Base-by-base conservation (phyloP, 2,329 filamentous ascomycete species). In the Colletotrichum tamarilloi region DNA sequence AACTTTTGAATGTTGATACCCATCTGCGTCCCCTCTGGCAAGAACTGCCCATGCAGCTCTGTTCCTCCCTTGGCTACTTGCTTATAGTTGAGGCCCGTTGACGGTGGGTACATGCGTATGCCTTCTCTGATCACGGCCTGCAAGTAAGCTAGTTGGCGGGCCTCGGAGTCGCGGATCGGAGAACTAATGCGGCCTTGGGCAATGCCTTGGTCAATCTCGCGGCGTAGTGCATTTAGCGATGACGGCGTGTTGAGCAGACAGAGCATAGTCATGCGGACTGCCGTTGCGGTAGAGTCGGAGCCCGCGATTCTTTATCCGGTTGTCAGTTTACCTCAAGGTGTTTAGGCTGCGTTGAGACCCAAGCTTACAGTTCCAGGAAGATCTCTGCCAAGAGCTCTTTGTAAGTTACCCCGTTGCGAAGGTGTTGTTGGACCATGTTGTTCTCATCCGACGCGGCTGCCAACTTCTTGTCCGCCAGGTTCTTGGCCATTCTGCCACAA, bases 101-200 rank as follows among this genome's bases (percentile, higher is more conserved):
- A 81, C 2, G 82, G 83, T 0, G 88, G 87, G 74, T 88, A 86
- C 22, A 89, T 78, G 3, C 88, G 84, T 75, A 87, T 79, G 0
- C 85, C 84, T 77, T 91, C 90, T 24, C 84, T 85, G 19, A 91
- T 82, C 3, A 88, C 84, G 3, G 88, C 88, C 49, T 87, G 82
- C 4, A 90, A 83, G 76, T 89, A 87, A 16, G 79, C 80, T 22
- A 83, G 78, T 16, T 76, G 77, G 38, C 75, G 80, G 30, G 79
- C 82, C 74, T 87, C 82, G 1, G 78, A 75, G 52, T 85, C 81
- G 6, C 73, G 77, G 68, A 80, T 78, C 12, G 79, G 79, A 2
- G 75, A 67, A 16, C 65, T 70, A 53, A 75, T 60, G 0, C 76
- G 11, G 72, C 75, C 19, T 59, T 52, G 28, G 0, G 26, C 2